Evolutionary conservation across 805 yeast species (phyloP), one percentile per base, ranked within the genome.

Genomic region (Lipomyces chichibuensis): DNA sequence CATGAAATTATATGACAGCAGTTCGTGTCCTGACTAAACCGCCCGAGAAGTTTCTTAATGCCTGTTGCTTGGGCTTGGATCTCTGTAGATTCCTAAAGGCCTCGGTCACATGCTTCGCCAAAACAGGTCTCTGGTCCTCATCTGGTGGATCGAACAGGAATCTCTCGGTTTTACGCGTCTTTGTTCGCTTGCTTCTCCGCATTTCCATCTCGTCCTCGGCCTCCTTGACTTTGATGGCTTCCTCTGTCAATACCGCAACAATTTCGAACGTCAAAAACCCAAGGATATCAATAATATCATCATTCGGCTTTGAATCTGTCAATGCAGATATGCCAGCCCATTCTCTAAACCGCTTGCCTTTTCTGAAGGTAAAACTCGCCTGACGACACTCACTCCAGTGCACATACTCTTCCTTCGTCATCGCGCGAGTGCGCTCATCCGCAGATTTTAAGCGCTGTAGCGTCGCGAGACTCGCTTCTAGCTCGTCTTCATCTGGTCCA

Each of bases 311-410:
- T 25, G 94, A 86, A 69, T 95, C 99, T 4, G 96, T 88, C 53
- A 95, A 80, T 62, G 87, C 88, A 0, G 91, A 79, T 56, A 94
- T 85, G 13, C 95, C 96, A 20, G 97, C 94, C 99, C 99, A 95
- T 74, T 95, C 99, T 75, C 94, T 85, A 76, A 95, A 95, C 74
- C 98, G 81, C 76, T 92, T 92, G n/a, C 90, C 90, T 77, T 95
- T 95, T 72, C 98, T 84, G 74, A 92, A 95, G 0, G 99, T 95
- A 77, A 95, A 95, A 66, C 96, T 88, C 0, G 98, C 98, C 77
- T 95, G 99, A 69, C 99, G 85, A 79, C 99, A 95, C 75, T 95
- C 99, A 13, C 97, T 91, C 98, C 98, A 95, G 77, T 95, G 99
- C 20, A 93, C 99, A 75, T 95, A 95, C 76, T 95, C 99, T 74